A percentile compares a stretch with the other conserved stretches of the same genome.
Conservation (phyloP, 495 filamentous ascomycete genomes). For the Penicillium samsonianum region DNA sequence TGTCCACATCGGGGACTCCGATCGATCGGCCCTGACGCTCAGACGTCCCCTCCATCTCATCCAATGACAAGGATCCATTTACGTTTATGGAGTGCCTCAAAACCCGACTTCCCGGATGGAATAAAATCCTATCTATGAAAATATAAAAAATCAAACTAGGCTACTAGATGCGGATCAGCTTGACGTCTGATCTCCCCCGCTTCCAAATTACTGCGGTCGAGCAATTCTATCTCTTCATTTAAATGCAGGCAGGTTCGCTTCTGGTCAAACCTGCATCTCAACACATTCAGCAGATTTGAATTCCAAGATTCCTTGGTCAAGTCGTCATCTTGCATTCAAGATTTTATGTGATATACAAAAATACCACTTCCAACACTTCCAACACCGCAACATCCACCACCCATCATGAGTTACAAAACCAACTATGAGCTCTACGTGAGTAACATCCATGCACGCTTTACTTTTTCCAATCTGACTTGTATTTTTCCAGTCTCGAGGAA, state of each 20-base stretch:
- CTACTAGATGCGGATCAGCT: constrained; percentile 7
- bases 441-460: constrained; percentile 5
- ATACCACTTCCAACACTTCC: background rate
- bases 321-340: background rate
- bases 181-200: constrained; percentile 15
- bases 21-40: constrained; percentile 17
- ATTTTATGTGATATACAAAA: background rate
- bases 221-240: constrained; percentile 1
- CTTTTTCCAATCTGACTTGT: background rate
- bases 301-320: background rate
- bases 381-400: background rate
- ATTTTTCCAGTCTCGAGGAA: constrained; percentile 25
- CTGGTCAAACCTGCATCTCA: constrained; percentile 13
- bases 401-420: constrained; percentile 45
- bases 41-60: background rate
- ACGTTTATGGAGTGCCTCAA: background rate
- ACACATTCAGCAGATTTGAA: constrained; percentile 2
- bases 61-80: constrained; percentile 7
- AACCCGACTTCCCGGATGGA: constrained; percentile 11
- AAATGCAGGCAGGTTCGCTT: constrained; percentile 11
- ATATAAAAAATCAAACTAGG: background rate
- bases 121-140: constrained; percentile 6
- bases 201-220: constrained; percentile 15
- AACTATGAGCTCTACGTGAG: constrained; percentile 49
- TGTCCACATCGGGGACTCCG: constrained; percentile 18